Percentiles rank a stretch among this genome's conserved stretches.
Evolutionary conservation across 352 stramenopile species (phyloP).

Genomic region (Globisporangium alternatum): DNA sequence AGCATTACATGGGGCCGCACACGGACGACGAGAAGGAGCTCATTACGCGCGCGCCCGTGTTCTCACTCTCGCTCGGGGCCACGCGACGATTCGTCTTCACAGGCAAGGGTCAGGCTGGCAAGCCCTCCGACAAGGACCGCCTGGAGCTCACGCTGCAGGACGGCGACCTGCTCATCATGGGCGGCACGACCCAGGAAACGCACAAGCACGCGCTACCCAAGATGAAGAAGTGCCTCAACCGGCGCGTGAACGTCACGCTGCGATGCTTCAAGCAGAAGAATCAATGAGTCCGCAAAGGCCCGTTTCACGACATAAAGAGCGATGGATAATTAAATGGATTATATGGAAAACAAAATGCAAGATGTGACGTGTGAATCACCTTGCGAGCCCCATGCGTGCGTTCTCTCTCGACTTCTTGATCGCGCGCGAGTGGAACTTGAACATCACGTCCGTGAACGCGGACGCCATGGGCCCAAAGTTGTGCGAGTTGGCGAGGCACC

Average conservation of each 20-base stretch:
- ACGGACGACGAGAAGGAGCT: constrained; percentile 67
- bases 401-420: constrained; percentile 11
- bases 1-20: constrained; percentile 82
- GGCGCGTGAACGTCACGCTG: constrained; percentile 13
- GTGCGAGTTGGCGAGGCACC: constrained; percentile 49
- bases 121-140: background rate
- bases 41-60: constrained; percentile 30
- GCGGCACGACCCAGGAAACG: constrained; percentile 34
- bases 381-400: background rate
- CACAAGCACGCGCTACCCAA: constrained; percentile 48
- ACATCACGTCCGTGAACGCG: constrained; percentile 36
- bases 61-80: constrained; percentile 36
- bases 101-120: background rate
- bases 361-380: background rate
- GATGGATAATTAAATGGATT: background rate
- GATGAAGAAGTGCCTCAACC: constrained; percentile 11
- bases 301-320: background rate
- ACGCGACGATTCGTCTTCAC: constrained; percentile 34
- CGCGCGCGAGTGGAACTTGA: constrained; percentile 33
- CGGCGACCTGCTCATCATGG: constrained; percentile 48
- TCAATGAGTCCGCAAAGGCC: background rate
- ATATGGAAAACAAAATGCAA: background rate
- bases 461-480: constrained; percentile 44
- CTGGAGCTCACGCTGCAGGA: constrained; percentile 31
- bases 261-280: constrained; percentile 15